Evolutionary conservation across 768 basidiomycete species (phyloP), one percentile per base, ranked within the genome.

Genomic region (Xerocomellus intermedius): DNA sequence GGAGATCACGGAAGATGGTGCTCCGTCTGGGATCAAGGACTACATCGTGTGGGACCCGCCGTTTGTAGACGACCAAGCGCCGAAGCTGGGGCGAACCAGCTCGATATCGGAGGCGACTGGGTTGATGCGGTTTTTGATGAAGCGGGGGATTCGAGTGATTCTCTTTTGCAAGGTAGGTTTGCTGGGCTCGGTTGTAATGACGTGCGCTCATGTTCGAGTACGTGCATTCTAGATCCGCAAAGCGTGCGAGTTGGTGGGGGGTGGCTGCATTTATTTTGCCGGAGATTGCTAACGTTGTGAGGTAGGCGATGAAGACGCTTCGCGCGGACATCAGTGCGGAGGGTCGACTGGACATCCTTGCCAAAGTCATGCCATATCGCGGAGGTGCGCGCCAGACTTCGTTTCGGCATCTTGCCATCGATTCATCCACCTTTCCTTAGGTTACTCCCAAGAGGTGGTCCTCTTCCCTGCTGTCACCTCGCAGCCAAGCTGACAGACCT

Each of bases 51-150:
- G 93, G 93, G 80, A 84, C 41, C 81, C 86, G 3, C 80, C 86
- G 0, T 71, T 76, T 26, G 75, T 84, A 32, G 85, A 89, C 63
- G 68, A 77, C 6, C 66, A 74, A 59, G 77, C 84, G 33, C 82
- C 79, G 5, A 69, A 75, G 28, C 66, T 85, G 22, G 86, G 87
- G 0, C 76, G 80, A 37, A 66, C 75, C 13, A 83, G 82, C 54
- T 73, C 89, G 7, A 74, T 92, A 54, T 73, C 75, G 4, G 88
- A 96, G 63, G 87, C 90, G 3, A 86, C 82, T 2, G 66, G 72
- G 3, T 59, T 95, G 42, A 91, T 94, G 85, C 76, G 81, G 43
- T 91, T 82, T 67, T 72, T 95, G 48, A 91, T 96, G 89, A 85
- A 85, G 55, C 78, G 82, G 4, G 93, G 93, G 3, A 69, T 94